phyloP scores from a whole-genome alignment of 2,329 filamentous ascomycete genomes.

The Colletotrichum sp. region DNA sequence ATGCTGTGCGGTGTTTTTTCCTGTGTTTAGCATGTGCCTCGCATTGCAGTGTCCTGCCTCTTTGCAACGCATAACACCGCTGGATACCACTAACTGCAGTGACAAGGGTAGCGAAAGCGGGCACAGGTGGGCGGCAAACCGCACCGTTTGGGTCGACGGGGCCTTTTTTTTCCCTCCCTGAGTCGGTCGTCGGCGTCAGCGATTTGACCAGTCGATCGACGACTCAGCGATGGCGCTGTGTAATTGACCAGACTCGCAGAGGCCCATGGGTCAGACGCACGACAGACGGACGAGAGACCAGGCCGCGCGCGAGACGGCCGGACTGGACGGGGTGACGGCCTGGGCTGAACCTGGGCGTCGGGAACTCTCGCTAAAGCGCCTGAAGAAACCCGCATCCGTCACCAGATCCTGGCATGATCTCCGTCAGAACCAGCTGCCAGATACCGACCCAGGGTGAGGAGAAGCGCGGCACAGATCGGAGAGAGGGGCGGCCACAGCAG shows the following conservation, averaged over 20 bases:
- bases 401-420: constrained; percentile 22
- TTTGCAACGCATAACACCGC: background rate
- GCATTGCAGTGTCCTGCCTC: background rate
- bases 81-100: background rate
- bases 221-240: background rate
- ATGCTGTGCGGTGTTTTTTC: background rate
- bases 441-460: constrained; percentile 13
- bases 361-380: constrained; percentile 19
- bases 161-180: background rate
- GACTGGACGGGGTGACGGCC: background rate
- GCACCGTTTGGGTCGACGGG: background rate
- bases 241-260: background rate
- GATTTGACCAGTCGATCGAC: constrained; percentile 5
- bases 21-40: background rate
- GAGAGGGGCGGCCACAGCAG: background rate
- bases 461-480: constrained; percentile 16
- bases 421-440: constrained; percentile 12
- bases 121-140: constrained; percentile 2
- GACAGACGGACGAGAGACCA: background rate
- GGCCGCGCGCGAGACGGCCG: background rate
- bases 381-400: constrained; percentile 14
- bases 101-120: background rate
- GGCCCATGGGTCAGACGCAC: background rate
- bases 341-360: constrained; percentile 19
- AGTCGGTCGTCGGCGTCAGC: constrained; percentile 4